Conservation (phyloP, 257 asterid species). For the Nicotiana sylvestris region DNA sequence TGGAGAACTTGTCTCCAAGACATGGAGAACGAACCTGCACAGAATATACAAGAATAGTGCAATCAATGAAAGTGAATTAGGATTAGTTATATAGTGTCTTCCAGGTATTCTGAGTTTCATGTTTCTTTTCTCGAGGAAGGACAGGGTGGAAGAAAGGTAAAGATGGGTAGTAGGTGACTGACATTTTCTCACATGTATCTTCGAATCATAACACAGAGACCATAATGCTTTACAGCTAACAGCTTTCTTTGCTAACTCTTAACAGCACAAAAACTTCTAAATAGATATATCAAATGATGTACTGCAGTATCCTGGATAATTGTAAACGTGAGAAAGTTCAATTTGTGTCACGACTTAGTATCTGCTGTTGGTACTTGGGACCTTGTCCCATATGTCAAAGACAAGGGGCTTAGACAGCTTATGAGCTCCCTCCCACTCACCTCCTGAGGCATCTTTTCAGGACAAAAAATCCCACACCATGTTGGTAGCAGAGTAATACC, state of each 20-base stretch:
- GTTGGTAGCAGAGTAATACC: constrained; percentile 6
- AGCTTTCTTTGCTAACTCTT: not conserved
- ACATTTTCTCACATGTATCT: not conserved
- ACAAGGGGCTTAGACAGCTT: not conserved
- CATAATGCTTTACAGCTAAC: not conserved
- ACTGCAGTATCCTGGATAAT: not conserved
- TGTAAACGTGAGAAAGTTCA: not conserved
- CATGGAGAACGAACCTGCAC: constrained; percentile 91
- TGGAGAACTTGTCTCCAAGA: constrained; percentile 90
- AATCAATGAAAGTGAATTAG: not conserved
- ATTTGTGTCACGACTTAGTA: not conserved
- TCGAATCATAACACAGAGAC: not conserved
- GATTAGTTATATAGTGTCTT: not conserved
- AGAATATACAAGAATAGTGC: not conserved
- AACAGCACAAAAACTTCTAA: not conserved
- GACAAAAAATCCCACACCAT: not conserved
- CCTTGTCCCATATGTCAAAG: not conserved
- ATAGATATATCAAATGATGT: not conserved
- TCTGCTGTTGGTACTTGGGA: constrained; percentile 1
- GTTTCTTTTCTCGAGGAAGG: not conserved
- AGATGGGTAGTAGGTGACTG: not conserved
- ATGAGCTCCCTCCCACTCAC: constrained; percentile 4
- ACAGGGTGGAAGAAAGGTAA: not conserved
- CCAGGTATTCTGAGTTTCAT: not conserved
- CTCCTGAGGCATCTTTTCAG: not conserved